Percentiles rank a stretch among this genome's conserved stretches.
Evolutionary conservation across 352 stramenopile species (phyloP).

Genomic region (Pythium diclinum): DNA sequence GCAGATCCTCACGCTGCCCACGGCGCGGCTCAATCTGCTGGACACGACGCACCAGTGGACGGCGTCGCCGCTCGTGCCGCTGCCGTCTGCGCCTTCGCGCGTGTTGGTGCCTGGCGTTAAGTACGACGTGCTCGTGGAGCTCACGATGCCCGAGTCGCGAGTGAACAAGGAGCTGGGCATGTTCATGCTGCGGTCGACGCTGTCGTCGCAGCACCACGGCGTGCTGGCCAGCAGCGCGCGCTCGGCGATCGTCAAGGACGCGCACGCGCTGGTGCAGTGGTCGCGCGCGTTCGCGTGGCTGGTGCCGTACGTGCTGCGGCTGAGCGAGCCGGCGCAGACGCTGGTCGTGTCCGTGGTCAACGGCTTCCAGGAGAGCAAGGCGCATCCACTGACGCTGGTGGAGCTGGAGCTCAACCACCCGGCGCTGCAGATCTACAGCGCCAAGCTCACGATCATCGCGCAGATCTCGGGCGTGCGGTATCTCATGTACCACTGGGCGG

Average conservation of each 20-base stretch:
- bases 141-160: conserved; percentile 58
- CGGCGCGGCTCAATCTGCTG: conserved; percentile 51
- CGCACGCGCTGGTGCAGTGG: conserved; percentile 58
- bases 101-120: conserved; percentile 64
- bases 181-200: conserved; percentile 70
- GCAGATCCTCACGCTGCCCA: conserved; percentile 37
- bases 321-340: conserved; percentile 56
- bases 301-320: conserved; percentile 48
- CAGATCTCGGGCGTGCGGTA: conserved; percentile 79
- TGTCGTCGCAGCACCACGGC: conserved; percentile 32
- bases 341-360: conserved; percentile 61
- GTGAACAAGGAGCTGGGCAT: conserved; percentile 67
- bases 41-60: conserved; percentile 58
- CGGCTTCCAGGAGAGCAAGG: conserved; percentile 54
- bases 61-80: conserved; percentile 32
- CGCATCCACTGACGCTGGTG: conserved; percentile 50
- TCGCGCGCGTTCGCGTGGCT: conserved; percentile 44
- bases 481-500: conserved; percentile 85
- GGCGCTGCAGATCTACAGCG: conserved; percentile 63
- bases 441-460: conserved; percentile 77
- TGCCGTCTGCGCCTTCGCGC: conserved; percentile 16
- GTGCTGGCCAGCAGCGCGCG: conserved; percentile 49
- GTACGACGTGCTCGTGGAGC: conserved; percentile 79
- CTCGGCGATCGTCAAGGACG: conserved; percentile 56
- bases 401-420: conserved; percentile 64